Evolutionary conservation across 108 stramenopile species (phyloP).

Genomic region (Pseudonitzschia delicatissima): DNA sequence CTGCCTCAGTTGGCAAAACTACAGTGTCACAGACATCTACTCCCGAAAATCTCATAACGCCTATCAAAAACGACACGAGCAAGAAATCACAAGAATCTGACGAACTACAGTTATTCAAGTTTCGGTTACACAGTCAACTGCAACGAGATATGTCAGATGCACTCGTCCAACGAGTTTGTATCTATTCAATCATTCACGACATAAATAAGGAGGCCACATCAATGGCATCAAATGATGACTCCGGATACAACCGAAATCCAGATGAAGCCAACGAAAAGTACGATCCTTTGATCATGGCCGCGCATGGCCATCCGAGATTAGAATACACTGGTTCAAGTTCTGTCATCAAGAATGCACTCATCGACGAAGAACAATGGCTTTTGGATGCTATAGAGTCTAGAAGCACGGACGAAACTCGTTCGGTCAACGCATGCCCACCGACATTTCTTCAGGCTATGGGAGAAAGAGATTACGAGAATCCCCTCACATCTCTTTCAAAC

Average conservation of each 20-base stretch:
- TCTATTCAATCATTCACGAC: conserved; percentile 79
- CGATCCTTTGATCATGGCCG: conserved; percentile 41
- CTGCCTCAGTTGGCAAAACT: neutral
- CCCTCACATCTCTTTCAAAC: conserved; percentile 26
- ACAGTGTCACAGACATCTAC: neutral
- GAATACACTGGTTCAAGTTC: conserved; percentile 19
- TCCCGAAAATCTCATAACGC: neutral
- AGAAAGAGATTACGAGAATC: conserved; percentile 67
- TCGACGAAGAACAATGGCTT: conserved; percentile 85
- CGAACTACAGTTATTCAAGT: conserved; percentile 24
- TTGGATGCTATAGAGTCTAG: conserved; percentile 61
- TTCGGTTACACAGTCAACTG: conserved; percentile 52
- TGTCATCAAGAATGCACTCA: conserved; percentile 44
- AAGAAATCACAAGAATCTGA: neutral
- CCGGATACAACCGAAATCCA: conserved; percentile 28
- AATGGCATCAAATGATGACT: conserved; percentile 49
- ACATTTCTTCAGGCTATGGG: conserved; percentile 88
- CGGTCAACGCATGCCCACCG: conserved; percentile 49
- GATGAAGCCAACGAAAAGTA: conserved; percentile 35
- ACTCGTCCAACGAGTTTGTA: conserved; percentile 67
- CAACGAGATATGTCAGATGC: conserved; percentile 61
- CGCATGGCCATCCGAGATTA: conserved; percentile 30
- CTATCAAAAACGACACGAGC: neutral
- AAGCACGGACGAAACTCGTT: conserved; percentile 40
- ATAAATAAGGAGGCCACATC: conserved; percentile 82